Evolutionary conservation across 257 asterid species (phyloP), one percentile per base, ranked within the genome.

Genomic region (Parsonsia alboflavescens): DNA sequence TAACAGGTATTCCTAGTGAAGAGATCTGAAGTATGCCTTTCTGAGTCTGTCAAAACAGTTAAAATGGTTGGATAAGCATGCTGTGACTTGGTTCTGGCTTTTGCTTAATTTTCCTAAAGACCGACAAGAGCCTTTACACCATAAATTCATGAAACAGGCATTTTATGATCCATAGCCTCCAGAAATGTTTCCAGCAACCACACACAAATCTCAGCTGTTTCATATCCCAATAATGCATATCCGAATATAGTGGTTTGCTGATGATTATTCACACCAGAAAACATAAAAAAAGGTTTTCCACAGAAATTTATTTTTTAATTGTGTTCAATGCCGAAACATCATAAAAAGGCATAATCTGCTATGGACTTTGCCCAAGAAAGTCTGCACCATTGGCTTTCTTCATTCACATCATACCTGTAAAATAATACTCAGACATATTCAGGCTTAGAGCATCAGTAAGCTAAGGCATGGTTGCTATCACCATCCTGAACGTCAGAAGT

Each of bases 211-310:
- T 76, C 53, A 12, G 26, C 66, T 22, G 78, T 71, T 44, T 76
- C 73, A 73, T 73, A 67, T 21, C 72, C 68, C 1, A 73, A 71
- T 39, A 81, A 62, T n/a, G 79, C 77, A 50, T 62, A 74, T 10
- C 77, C 80, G 73, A 73, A 68, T 13, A 77, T 45, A 26, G 66
- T 45, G 6, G 22, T 73, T 39, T 70, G 76, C 26, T 63, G 68
- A 52, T 78, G 73, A 70, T 70, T 49, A 70, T 70, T 49, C 9
- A 49, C 6, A 28, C 61, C 63, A 5, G 74, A 16, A 52, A 70
- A 10, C n/a, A 70, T 30, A 52, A 70, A 7, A 70, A 33, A 33
- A 33, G 39, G 2, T 33, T 33, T 33, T 33, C 1, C 39, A 33
- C 39, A 33, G 39, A 3, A 33, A 33, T 33, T 33, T 33, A 33